Evolutionary conservation across 2,329 filamentous ascomycete species (phyloP).

Genomic region (Calonectria fujianensis): DNA sequence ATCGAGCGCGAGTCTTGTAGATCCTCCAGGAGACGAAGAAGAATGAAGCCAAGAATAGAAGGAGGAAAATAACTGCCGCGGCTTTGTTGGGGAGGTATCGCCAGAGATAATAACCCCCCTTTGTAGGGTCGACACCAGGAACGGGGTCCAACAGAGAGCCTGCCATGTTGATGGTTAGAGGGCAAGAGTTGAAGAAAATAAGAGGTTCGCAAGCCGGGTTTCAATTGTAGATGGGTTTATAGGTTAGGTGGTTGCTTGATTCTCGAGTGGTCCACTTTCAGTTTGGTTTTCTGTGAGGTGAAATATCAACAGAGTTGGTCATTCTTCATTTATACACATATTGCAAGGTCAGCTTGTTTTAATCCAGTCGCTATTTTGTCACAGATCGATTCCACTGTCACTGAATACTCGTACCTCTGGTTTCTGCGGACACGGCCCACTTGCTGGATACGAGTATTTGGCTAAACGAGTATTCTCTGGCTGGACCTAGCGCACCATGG

Average conservation of each 20-base stretch:
- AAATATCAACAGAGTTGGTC: background rate
- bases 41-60: conserved; percentile 12
- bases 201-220: background rate
- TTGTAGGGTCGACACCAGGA: conserved; percentile 24
- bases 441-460: conserved; percentile 13
- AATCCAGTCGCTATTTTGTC: too few relatives aligned
- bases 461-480: background rate
- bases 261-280: background rate
- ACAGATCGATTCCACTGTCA: background rate
- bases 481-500: background rate
- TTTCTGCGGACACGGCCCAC: background rate
- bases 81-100: conserved; percentile 30
- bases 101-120: conserved; percentile 29
- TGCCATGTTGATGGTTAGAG: background rate
- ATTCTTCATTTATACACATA: background rate
- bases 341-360: background rate
- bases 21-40: conserved; percentile 30
- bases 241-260: background rate
- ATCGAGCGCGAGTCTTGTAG: conserved; percentile 8
- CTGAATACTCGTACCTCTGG: background rate
- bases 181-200: too few relatives aligned
- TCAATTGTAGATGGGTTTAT: background rate
- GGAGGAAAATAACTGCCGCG: conserved; percentile 1
- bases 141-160: background rate
- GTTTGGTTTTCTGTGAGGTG: background rate